These are phyloP conservation scores for Hordeum pubiflorum DNA, from an alignment of 202 grass and related monocot genomes.

Conservation along the genomic window DNA sequence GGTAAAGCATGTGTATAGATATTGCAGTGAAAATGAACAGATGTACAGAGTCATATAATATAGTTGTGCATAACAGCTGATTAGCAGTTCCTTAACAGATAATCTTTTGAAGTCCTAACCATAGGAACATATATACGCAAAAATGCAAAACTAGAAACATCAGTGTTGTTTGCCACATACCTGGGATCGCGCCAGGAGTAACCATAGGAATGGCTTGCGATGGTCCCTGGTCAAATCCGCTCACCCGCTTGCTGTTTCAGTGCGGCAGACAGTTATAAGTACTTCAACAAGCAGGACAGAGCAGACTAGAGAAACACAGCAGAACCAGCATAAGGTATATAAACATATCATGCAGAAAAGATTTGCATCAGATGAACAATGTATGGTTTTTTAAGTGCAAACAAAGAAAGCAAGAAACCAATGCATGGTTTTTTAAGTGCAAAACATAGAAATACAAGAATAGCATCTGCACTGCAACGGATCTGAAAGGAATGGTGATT, in stretches of 20 bases:
- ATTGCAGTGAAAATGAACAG: background rate
- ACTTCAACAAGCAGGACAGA: conserved; percentile 3
- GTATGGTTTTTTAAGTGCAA: background rate
- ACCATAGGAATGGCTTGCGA: conserved; percentile 36
- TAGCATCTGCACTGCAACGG: background rate
- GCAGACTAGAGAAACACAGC: background rate
- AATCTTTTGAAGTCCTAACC: background rate
- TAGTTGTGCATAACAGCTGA: background rate
- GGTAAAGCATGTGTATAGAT: background rate
- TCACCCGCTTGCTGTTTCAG: conserved; percentile 68
- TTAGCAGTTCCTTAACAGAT: conserved; percentile 1
- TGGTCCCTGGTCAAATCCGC: conserved; percentile 90
- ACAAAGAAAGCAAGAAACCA: background rate
- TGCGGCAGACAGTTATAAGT: conserved; percentile 18
- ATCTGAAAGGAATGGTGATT: conserved; percentile 2
- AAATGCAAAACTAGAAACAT: conserved; percentile 27
- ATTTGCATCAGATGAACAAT: background rate
- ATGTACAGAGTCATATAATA: background rate
- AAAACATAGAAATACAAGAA: background rate
- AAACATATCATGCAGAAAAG: background rate
- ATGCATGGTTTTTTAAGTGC: background rate
- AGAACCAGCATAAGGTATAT: background rate
- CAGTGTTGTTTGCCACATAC: conserved; percentile 17
- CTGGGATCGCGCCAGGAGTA: conserved; percentile 36
- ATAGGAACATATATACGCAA: conserved; percentile 6